Evolutionary conservation across 192 early-diverging fungal genomes (phyloP).

Genomic region (Tieghemiomyces parasiticus): DNA sequence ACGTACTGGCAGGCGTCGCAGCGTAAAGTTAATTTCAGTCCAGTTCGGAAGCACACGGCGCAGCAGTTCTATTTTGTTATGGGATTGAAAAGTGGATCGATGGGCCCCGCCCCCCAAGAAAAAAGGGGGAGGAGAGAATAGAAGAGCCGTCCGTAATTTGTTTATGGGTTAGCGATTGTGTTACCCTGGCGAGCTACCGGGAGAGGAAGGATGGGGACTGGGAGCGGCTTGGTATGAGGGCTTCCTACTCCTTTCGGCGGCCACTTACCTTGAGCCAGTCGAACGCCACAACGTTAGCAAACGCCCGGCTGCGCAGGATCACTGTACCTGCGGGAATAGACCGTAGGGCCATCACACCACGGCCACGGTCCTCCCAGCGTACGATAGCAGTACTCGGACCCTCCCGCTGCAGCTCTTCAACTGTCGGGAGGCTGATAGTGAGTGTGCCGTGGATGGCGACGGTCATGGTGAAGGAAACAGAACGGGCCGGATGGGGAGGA

Average conservation of each 20-base stretch:
- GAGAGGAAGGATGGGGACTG: neutral
- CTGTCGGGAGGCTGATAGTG: no score
- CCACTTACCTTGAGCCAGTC: neutral
- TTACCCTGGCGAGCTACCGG: neutral
- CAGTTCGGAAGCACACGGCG: neutral
- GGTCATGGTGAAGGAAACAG: no score
- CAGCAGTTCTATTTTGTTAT: neutral
- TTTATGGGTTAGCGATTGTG: neutral
- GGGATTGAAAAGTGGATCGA: no score
- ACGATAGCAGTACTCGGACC: no score
- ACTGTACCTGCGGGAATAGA: neutral
- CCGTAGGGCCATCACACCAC: neutral
- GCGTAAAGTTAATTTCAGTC: neutral
- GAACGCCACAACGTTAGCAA: neutral
- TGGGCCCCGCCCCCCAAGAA: no score
- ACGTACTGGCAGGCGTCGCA: neutral
- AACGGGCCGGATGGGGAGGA: no score
- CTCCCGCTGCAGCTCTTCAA: no score
- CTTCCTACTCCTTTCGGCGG: neutral
- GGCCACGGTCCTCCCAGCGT: neutral
- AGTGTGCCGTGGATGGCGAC: no score
- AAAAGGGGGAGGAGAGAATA: no score
- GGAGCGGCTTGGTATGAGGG: neutral
- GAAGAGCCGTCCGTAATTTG: neutral
- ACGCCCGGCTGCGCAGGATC: neutral